Evolutionary conservation across 75 land plant genomes (phyloP).

Genomic region (Azolla pinnata): DNA sequence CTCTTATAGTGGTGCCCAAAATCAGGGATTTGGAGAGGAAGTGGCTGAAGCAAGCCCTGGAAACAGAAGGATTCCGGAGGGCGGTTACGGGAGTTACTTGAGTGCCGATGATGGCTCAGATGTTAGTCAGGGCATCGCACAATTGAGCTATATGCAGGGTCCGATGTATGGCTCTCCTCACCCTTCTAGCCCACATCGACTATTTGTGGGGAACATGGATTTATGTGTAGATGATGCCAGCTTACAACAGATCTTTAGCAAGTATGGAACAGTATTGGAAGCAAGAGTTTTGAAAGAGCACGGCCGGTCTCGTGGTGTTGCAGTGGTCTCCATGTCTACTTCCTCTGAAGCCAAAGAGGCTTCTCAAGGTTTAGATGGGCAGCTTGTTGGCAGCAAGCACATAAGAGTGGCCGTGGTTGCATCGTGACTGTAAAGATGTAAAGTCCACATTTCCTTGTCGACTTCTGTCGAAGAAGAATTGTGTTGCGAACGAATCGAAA

Average conservation of each 20-base stretch:
- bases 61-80: too few relatives aligned
- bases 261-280: slow-evolving; percentile 1
- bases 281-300: background rate
- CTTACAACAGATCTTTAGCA: background rate
- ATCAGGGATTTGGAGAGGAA: too few relatives aligned
- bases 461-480: too few relatives aligned
- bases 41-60: too few relatives aligned
- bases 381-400: background rate
- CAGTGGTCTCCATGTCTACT: background rate
- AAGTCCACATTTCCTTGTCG: too few relatives aligned
- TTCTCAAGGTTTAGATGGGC: background rate
- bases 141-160: too few relatives aligned
- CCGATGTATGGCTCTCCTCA: slow-evolving; percentile 4
- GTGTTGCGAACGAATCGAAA: too few relatives aligned
- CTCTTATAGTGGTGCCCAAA: too few relatives aligned
- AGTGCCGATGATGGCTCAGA: too few relatives aligned
- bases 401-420: background rate
- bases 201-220: background rate
- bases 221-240: background rate
- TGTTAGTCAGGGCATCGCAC: too few relatives aligned
- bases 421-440: too few relatives aligned
- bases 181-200: background rate
- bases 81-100: too few relatives aligned
- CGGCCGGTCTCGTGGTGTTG: slow-evolving; percentile 1
- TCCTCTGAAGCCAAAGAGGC: background rate